Conservation (phyloP, 345 rosid genomes). For the Acer saccharum region DNA sequence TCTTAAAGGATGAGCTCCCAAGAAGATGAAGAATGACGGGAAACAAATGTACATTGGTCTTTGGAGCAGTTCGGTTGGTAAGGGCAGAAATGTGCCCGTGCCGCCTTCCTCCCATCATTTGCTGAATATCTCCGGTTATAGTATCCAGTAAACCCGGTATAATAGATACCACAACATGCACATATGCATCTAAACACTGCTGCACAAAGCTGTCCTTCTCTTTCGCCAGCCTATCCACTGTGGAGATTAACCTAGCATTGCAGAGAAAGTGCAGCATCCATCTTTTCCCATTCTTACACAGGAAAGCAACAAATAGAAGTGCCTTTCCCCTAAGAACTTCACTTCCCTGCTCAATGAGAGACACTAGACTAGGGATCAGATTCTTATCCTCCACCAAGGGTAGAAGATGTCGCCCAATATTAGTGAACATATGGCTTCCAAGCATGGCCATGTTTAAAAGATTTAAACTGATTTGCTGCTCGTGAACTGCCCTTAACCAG, state of each 20-base stretch:
- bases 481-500: slow-evolving; percentile 82
- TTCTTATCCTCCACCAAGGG: slow-evolving; percentile 78
- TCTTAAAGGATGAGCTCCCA: slow-evolving; percentile 76
- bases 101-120: slow-evolving; percentile 83
- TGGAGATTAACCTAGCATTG: slow-evolving; percentile 72
- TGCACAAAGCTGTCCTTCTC: slow-evolving; percentile 82
- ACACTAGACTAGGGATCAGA: slow-evolving; percentile 66
- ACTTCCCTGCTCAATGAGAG: slow-evolving; percentile 88
- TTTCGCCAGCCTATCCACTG: slow-evolving; percentile 84
- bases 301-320: slow-evolving; percentile 78
- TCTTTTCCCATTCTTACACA: slow-evolving; percentile 81
- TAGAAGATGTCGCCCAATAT: slow-evolving; percentile 75
- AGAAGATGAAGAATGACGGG: slow-evolving; percentile 92
- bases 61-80: slow-evolving; percentile 61
- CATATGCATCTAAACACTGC: slow-evolving; percentile 74
- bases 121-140: slow-evolving; percentile 80
- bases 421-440: slow-evolving; percentile 71
- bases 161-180: slow-evolving; percentile 62
- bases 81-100: slow-evolving; percentile 70
- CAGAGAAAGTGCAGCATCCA: slow-evolving; percentile 86
- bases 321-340: slow-evolving; percentile 85
- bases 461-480: slow-evolving; percentile 92
- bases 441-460: slow-evolving; percentile 84
- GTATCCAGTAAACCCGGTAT: slow-evolving; percentile 72
- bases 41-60: slow-evolving; percentile 68